phyloP scores from a whole-genome alignment of 257 asterid genomes.

The Fraxinus pennsylvanica region DNA sequence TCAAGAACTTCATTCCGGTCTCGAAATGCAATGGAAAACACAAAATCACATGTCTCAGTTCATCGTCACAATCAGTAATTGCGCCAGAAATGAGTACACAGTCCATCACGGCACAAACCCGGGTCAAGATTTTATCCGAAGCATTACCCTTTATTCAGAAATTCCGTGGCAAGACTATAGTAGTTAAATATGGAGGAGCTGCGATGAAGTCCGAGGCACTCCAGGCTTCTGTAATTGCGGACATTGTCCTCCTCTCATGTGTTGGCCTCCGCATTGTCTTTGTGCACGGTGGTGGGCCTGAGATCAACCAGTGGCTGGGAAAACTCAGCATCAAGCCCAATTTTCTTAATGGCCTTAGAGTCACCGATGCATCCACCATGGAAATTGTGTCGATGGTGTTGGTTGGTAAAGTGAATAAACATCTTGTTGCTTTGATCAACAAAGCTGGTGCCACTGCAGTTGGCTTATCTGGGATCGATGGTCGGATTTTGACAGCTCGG shows the following conservation, averaged over 20 bases:
- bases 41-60: conserved; percentile 39
- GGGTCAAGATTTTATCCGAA: conserved; percentile 72
- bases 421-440: conserved; percentile 73
- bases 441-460: conserved; percentile 83
- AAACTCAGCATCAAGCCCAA: conserved; percentile 59
- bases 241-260: conserved; percentile 77
- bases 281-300: conserved; percentile 86
- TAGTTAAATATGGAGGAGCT: conserved; percentile 88
- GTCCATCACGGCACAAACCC: conserved; percentile 52
- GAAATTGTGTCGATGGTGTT: conserved; percentile 84
- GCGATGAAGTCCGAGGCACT: conserved; percentile 81
- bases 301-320: conserved; percentile 77
- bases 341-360: conserved; percentile 77
- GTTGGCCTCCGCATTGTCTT: conserved; percentile 77
- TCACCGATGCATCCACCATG: conserved; percentile 79
- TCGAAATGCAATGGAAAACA: conserved; percentile 23
- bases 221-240: conserved; percentile 80
- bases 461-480: conserved; percentile 75
- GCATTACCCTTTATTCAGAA: conserved; percentile 77
- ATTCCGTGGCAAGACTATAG: conserved; percentile 78
- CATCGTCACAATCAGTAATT: conserved; percentile 39
- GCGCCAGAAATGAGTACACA: conserved; percentile 34
- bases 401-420: conserved; percentile 71
- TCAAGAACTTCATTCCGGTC: conserved; percentile 21
- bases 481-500: conserved; percentile 68